Base-by-base conservation (phyloP, 176 grass and related monocot genomes). In the Hsuehochloa calcarea region DNA sequence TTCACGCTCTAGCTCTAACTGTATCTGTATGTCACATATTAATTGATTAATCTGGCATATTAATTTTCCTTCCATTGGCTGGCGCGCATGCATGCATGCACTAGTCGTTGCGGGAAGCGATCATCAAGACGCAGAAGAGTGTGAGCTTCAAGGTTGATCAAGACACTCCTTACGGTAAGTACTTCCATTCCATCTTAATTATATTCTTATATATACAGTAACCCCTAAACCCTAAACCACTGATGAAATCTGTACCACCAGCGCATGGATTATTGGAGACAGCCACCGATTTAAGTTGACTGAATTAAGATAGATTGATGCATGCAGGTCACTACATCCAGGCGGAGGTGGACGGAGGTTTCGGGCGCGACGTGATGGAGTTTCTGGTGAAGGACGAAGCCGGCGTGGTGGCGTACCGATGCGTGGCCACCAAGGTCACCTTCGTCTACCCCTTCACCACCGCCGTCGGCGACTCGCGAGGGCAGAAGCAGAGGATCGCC, bases 361-460 rank as follows among this genome's bases (percentile, higher is more conserved):
- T 95, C 0, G 86, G 87, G 3, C 87, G 92, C n/a, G 96, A 98
- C 85, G 82, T 92, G 29, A 89, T 98, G 87, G 96, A 98, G 66
- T 95, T 95, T 26, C 76, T 98, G 59, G 80, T 98, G 16, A 98
- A 90, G 82, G 76, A 65, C 58, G 84, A 95, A 10, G 76, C 82
- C 50, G 81, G 87, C 49, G 77, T 95, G 6, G 91, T 93, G 45
- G 82, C 80, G 10, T 98, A 95, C 80, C 88, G 96, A n/a, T 91
- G 85, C 25, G 81, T 95, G 12, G 93, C 96, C 73, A 92, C 80
- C 71, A 98, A 89, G 89, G 91, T 98, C 45, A 95, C 89, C 37
- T 98, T 92, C 64, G 44, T 98, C 29, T 98, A 98, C 80, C 96
- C 93, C 60, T 98, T 98, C 86, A 98, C 96, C 51, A 98, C 93